A percentile compares a stretch with the other conserved stretches of the same genome.
phyloP scores from a whole-genome alignment of 805 yeast genomes.

The Starmerella tilneyi region DNA sequence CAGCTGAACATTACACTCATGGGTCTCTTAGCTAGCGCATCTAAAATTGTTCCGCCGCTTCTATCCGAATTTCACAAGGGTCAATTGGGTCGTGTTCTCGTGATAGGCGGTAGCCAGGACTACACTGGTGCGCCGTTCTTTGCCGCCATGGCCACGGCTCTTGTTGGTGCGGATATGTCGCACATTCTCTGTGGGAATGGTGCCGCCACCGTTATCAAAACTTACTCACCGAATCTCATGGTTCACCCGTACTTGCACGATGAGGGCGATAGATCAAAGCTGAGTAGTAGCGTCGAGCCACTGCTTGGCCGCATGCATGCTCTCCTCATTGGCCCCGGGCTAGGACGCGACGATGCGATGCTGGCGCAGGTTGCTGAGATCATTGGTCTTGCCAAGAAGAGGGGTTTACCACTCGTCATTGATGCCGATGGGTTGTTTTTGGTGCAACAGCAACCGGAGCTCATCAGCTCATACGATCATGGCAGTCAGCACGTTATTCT shows the following conservation, averaged over 20 bases:
- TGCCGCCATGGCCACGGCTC: conserved; percentile 72
- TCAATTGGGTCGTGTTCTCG: conserved; percentile 76
- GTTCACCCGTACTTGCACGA: conserved; percentile 74
- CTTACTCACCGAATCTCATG: conserved; percentile 88
- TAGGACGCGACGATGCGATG: conserved; percentile 74
- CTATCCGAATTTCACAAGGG: conserved; percentile 61
- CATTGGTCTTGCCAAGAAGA: conserved; percentile 45
- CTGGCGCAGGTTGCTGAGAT: conserved; percentile 47
- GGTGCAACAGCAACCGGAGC: conserved; percentile 38
- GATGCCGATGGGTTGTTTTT: conserved; percentile 86
- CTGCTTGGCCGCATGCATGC: conserved; percentile 67
- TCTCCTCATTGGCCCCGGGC: conserved; percentile 85
- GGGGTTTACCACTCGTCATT: conserved; percentile 59
- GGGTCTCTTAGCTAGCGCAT: conserved; percentile 25
- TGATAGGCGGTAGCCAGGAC: conserved; percentile 90
- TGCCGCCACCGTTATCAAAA: conserved; percentile 74
- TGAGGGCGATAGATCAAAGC: conserved; percentile 34
- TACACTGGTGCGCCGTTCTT: conserved; percentile 96
- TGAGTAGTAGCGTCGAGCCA: conserved; percentile 27
- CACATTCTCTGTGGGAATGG: conserved; percentile 76
- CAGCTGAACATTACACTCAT: background rate
- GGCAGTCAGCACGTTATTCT: conserved; percentile 49
- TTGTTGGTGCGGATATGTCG: conserved; percentile 78
- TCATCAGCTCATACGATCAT: conserved; percentile 40
- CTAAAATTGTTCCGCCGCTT: conserved; percentile 53